These are phyloP conservation scores for Naganishia sp. DNA, from an alignment of 1,284 basidiomycete genomes.

Conservation along the genomic window DNA sequence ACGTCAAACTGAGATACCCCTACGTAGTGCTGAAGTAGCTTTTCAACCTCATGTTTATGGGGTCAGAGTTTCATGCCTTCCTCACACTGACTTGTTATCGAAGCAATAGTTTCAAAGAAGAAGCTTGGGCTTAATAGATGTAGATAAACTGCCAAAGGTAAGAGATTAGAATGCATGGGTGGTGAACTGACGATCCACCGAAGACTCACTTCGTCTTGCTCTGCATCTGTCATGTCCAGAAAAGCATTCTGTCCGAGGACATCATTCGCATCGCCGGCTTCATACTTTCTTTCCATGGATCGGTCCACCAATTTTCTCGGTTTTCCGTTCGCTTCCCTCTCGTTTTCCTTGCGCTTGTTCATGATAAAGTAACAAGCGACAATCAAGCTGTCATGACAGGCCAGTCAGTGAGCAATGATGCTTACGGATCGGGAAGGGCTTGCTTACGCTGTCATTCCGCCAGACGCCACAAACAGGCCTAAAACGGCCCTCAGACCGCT, in stretches of 20 bases:
- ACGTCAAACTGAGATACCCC: too few species aligned
- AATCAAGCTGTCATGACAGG: slow-evolving; percentile 40
- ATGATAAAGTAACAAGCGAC: slow-evolving; percentile 44
- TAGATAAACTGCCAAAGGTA: slow-evolving; percentile 37
- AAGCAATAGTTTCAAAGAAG: too few species aligned
- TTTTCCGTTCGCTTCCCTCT: slow-evolving; percentile 49
- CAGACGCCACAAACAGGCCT: slow-evolving; percentile 46
- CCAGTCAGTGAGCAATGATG: slow-evolving; percentile 39
- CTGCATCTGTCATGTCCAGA: slow-evolving; percentile 44
- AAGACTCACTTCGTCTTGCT: slow-evolving; percentile 38
- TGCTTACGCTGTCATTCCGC: slow-evolving; percentile 39
- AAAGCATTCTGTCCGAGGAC: slow-evolving; percentile 39
- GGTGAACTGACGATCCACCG: neutral
- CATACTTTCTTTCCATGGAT: slow-evolving; percentile 43
- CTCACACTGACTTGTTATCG: too few species aligned
- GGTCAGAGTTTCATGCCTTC: too few species aligned
- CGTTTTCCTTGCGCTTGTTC: slow-evolving; percentile 47
- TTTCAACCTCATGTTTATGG: too few species aligned
- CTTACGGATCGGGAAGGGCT: slow-evolving; percentile 34
- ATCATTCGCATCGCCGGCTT: slow-evolving; percentile 27
- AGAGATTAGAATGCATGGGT: neutral
- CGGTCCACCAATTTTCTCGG: slow-evolving; percentile 48
- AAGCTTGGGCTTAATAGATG: slow-evolving; percentile 24
- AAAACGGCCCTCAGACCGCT: slow-evolving; percentile 47
- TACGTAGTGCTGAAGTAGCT: too few species aligned